Conservation (phyloP, 2,329 filamentous ascomycete species). For the Xylariomycetidae sp. region DNA sequence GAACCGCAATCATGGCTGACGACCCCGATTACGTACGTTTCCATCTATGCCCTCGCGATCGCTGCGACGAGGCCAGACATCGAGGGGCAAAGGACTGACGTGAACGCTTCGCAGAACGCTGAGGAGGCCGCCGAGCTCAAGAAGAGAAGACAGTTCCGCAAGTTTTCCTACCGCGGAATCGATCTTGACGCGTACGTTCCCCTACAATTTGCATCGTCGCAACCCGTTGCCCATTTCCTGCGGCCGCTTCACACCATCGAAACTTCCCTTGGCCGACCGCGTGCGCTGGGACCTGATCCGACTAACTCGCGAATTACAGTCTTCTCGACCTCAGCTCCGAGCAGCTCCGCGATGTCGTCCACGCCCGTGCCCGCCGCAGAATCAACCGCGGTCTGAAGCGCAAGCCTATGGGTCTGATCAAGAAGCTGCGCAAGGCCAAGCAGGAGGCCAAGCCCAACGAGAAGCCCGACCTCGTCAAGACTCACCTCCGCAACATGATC, state of each 20-base stretch:
- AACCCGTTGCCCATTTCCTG: no score
- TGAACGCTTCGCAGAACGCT: constrained; percentile 62
- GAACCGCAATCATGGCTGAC: constrained; percentile 71
- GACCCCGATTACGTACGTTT: constrained; percentile 70
- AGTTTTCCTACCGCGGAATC: constrained; percentile 99
- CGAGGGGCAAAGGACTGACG: constrained; percentile 26
- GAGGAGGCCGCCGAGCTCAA: constrained; percentile 99
- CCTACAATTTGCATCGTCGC: no score
- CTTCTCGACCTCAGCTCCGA: constrained; percentile 98
- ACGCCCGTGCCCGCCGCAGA: constrained; percentile 95
- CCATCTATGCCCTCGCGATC: constrained; percentile 14
- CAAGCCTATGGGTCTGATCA: constrained; percentile 99
- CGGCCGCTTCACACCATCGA: no score
- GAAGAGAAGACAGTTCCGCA: constrained; percentile 99
- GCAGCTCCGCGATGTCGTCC: constrained; percentile 98
- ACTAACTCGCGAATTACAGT: constrained; percentile 49
- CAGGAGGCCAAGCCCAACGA: constrained; percentile 98
- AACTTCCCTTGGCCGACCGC: no score
- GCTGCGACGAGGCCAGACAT: constrained; percentile 1
- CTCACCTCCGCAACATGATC: constrained; percentile 99
- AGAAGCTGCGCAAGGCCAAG: constrained; percentile 99
- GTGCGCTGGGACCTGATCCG: no score
- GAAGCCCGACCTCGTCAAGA: constrained; percentile 99
- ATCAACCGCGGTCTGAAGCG: constrained; percentile 99
- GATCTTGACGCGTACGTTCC: constrained; percentile 95